Evolutionary conservation across 1,284 basidiomycete species (phyloP).

Genomic region (Pseudozyma pruni): DNA sequence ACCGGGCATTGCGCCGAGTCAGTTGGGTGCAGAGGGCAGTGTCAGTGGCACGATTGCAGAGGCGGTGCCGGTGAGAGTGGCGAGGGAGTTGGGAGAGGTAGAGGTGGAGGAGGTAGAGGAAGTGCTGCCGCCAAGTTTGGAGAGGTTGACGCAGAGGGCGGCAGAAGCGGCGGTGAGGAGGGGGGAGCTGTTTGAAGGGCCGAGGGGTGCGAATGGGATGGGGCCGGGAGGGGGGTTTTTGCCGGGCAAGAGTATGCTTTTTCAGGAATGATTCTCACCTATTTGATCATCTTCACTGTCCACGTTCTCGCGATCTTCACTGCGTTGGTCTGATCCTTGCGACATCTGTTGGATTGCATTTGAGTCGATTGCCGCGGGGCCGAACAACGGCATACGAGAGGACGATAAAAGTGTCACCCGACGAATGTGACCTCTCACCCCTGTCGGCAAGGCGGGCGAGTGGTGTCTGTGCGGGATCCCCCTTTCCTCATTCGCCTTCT

Average conservation of each 20-base stretch:
- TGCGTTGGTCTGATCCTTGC: no score
- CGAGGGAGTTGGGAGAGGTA: slow-evolving; percentile 35
- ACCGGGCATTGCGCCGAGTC: slow-evolving; percentile 39
- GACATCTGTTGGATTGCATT: no score
- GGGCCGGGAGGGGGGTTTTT: slow-evolving; percentile 41
- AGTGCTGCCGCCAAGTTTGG: slow-evolving; percentile 39
- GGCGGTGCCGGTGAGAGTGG: slow-evolving; percentile 42
- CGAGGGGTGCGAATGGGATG: slow-evolving; percentile 24
- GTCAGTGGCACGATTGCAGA: slow-evolving; percentile 42
- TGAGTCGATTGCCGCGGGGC: no score
- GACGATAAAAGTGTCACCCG: slow-evolving; percentile 31
- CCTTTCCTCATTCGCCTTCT: slow-evolving; percentile 1
- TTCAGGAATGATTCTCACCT: slow-evolving; percentile 27
- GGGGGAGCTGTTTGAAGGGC: slow-evolving; percentile 11
- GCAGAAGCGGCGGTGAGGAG: slow-evolving; percentile 22
- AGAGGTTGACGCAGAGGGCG: slow-evolving; percentile 28
- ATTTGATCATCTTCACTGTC: not conserved
- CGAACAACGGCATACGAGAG: not conserved
- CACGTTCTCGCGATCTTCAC: not conserved
- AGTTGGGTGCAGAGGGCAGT: slow-evolving; percentile 30
- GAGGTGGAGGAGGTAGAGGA: slow-evolving; percentile 50
- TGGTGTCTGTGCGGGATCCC: slow-evolving; percentile 50
- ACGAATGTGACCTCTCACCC: slow-evolving; percentile 45
- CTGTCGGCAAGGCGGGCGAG: slow-evolving; percentile 23
- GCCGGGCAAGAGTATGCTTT: slow-evolving; percentile 43